These are phyloP conservation scores for Pisolithus microcarpus DNA, from an alignment of 768 basidiomycete species.

Conservation along the genomic window DNA sequence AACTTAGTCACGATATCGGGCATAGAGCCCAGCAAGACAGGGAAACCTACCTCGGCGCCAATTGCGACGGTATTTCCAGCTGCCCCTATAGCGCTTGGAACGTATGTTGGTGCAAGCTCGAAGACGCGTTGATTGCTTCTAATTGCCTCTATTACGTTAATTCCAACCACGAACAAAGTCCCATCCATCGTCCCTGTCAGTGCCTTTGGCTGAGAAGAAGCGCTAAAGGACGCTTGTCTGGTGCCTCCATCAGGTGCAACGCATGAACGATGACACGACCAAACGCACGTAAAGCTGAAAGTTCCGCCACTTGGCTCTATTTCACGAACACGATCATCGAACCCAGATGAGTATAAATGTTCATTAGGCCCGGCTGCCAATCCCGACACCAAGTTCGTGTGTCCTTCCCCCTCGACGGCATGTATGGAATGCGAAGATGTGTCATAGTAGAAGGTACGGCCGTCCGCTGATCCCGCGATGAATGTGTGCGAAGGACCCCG, in stretches of 20 bases:
- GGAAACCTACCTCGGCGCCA: conserved; percentile 59
- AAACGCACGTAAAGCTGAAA: conserved; percentile 43
- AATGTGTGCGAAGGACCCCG: conserved; percentile 50
- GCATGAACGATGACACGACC: neutral
- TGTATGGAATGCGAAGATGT: conserved; percentile 18
- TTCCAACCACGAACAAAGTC: conserved; percentile 52
- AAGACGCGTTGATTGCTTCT: conserved; percentile 62
- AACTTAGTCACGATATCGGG: neutral
- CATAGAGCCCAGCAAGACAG: conserved; percentile 1
- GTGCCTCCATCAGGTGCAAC: neutral
- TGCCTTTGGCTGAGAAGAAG: conserved; percentile 59
- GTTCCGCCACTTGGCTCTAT: conserved; percentile 36
- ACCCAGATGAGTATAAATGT: conserved; percentile 65
- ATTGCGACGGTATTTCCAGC: conserved; percentile 51
- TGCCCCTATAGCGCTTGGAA: conserved; percentile 53
- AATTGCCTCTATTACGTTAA: conserved; percentile 50
- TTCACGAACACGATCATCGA: conserved; percentile 73
- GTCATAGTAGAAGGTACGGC: conserved; percentile 63
- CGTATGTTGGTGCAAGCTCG: conserved; percentile 44
- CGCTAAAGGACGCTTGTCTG: conserved; percentile 47
- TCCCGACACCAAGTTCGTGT: conserved; percentile 63
- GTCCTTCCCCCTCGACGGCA: conserved; percentile 54
- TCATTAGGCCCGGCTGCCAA: conserved; percentile 43
- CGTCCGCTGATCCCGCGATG: conserved; percentile 75
- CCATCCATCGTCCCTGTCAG: conserved; percentile 53